These are phyloP conservation scores for Apiospora arundinis DNA, from an alignment of 2,329 filamentous ascomycete species.

Conservation along the genomic window DNA sequence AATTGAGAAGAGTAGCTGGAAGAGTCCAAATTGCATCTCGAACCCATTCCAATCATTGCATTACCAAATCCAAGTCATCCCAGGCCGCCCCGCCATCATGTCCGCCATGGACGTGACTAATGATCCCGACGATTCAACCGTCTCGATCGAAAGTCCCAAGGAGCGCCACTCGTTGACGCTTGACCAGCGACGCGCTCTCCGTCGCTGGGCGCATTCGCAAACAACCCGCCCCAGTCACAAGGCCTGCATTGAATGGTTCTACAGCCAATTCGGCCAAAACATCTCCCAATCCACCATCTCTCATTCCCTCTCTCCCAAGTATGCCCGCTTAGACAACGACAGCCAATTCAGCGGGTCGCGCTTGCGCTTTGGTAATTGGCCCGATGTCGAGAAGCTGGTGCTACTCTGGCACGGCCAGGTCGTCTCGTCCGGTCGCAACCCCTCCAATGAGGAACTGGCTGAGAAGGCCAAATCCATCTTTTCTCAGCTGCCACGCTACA, in stretches of 20 bases:
- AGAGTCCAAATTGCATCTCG: neutral
- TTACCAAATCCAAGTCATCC: neutral
- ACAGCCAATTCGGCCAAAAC: conserved; percentile 61
- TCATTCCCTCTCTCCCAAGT: conserved; percentile 67
- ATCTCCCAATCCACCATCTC: conserved; percentile 70
- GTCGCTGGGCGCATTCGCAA: conserved; percentile 65
- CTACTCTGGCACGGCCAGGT: conserved; percentile 65
- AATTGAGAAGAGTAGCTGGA: neutral
- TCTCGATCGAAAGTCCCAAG: conserved; percentile 10
- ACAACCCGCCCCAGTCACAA: conserved; percentile 64
- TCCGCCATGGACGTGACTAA: conserved; percentile 15
- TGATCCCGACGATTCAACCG: conserved; percentile 14
- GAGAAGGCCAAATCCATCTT: conserved; percentile 68
- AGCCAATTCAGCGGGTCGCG: conserved; percentile 67
- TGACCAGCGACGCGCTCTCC: conserved; percentile 65
- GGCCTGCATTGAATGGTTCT: conserved; percentile 69
- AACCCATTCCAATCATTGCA: neutral
- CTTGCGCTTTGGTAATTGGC: conserved; percentile 68
- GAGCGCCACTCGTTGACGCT: conserved; percentile 67
- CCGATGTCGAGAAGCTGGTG: conserved; percentile 81
- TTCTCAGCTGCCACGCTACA: conserved; percentile 63
- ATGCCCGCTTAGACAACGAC: conserved; percentile 66
- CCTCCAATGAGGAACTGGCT: conserved; percentile 67
- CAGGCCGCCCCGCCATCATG: neutral
- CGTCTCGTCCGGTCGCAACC: conserved; percentile 59